Evolutionary conservation across 2,329 filamentous ascomycete genomes (phyloP).

Genomic region (Diplodia sapinea): DNA sequence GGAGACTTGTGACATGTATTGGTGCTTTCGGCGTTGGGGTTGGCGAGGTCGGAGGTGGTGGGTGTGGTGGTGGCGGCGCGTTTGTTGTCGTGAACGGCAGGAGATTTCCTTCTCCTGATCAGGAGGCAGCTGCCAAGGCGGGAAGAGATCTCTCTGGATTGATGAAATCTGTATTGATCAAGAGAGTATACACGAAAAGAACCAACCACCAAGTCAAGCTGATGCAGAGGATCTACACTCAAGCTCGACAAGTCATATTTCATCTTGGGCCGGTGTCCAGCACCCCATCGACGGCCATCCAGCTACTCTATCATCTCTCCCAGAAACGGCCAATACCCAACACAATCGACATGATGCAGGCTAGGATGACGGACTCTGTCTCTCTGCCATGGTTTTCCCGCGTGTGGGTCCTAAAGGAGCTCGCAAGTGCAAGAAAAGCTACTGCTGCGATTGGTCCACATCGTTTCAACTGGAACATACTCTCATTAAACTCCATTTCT

Average conservation of each 20-base stretch:
- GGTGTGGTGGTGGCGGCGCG: no score
- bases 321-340: no score
- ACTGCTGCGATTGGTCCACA: not conserved
- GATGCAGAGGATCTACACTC: not conserved
- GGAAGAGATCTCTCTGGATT: not conserved
- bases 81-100: no score
- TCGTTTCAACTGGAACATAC: not conserved
- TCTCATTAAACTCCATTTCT: not conserved
- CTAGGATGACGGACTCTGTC: not conserved
- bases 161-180: not conserved
- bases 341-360: not conserved
- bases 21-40: no score
- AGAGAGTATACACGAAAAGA: not conserved
- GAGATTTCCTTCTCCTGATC: no score
- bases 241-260: not conserved
- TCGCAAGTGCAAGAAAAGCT: not conserved
- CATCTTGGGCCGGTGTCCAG: not conserved
- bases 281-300: no score
- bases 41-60: no score
- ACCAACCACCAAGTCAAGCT: not conserved
- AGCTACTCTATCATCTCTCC: no score
- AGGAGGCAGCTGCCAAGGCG: no score
- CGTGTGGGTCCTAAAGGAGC: not conserved
- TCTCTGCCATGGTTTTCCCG: not conserved
- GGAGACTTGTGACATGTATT: no score